Percentiles rank a stretch among this genome's conserved stretches.
These are phyloP conservation scores for Gaertneriomyces sp. DNA, from an alignment of 192 early-diverging fungal genomes.

Conservation along the genomic window DNA sequence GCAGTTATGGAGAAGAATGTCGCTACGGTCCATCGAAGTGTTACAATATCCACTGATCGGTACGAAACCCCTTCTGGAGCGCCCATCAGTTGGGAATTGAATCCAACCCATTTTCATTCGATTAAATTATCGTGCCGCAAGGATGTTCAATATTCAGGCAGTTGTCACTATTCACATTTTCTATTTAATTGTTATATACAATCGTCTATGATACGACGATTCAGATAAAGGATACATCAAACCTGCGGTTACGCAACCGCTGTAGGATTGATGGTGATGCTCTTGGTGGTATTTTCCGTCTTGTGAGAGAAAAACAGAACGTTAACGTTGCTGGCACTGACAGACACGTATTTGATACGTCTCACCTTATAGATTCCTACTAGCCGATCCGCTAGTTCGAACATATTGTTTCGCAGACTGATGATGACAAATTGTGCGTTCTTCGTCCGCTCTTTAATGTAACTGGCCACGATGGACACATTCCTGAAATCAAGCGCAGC, in stretches of 20 bases:
- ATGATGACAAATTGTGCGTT: constrained; percentile 99
- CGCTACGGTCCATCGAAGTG: too few species aligned
- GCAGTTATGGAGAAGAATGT: too few species aligned
- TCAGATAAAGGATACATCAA: neutral
- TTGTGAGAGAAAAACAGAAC: constrained; percentile 14
- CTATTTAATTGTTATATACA: too few species aligned
- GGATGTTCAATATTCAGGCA: too few species aligned
- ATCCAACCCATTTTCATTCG: too few species aligned
- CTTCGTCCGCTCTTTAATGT: constrained; percentile 95
- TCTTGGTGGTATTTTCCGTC: constrained; percentile 85
- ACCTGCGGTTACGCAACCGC: constrained; percentile 3
- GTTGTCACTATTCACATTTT: too few species aligned
- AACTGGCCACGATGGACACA: constrained; percentile 98
- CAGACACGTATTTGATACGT: too few species aligned
- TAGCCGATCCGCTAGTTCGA: constrained; percentile 97
- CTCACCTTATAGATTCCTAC: constrained; percentile 94
- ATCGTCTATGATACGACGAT: too few species aligned
- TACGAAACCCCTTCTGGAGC: too few species aligned
- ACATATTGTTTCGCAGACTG: constrained; percentile 98
- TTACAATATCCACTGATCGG: too few species aligned
- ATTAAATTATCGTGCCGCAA: too few species aligned
- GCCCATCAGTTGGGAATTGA: too few species aligned
- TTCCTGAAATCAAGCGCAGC: constrained; percentile 98
- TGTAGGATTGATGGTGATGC: constrained; percentile 64
- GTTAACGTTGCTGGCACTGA: neutral